Evolutionary conservation across 2,329 filamentous ascomycete species (phyloP).

Genomic region (Remersonia thermophila): DNA sequence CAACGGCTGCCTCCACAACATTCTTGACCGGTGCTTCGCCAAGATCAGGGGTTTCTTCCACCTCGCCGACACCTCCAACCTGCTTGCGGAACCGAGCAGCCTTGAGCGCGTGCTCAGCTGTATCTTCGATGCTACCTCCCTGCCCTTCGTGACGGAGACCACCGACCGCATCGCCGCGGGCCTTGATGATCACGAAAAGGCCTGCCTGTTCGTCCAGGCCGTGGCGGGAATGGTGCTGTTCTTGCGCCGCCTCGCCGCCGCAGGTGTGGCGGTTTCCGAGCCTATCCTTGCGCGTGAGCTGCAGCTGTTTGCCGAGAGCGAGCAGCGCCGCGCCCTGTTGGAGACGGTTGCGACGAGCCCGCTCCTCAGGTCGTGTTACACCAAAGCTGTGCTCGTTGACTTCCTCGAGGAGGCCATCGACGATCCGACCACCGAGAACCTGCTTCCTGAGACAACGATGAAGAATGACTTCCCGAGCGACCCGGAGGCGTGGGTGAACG

Average conservation of each 20-base stretch:
- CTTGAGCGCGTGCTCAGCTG: slow-evolving; percentile 20
- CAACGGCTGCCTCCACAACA: slow-evolving; percentile 18
- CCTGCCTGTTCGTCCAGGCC: slow-evolving; percentile 24
- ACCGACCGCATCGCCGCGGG: slow-evolving; percentile 18
- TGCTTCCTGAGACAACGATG: slow-evolving; percentile 11
- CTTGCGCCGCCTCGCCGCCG: slow-evolving; percentile 16
- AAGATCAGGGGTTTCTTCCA: slow-evolving; percentile 16
- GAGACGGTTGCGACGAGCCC: slow-evolving; percentile 21
- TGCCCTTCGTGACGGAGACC: slow-evolving; percentile 22
- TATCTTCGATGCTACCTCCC: slow-evolving; percentile 23
- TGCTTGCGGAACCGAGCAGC: slow-evolving; percentile 15
- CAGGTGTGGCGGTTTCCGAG: slow-evolving; percentile 11
- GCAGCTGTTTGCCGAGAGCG: slow-evolving; percentile 20
- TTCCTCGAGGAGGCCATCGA: slow-evolving; percentile 23
- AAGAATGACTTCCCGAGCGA: slow-evolving; percentile 17
- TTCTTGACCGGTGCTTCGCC: slow-evolving; percentile 17
- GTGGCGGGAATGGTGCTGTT: slow-evolving; percentile 24
- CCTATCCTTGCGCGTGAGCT: slow-evolving; percentile 20
- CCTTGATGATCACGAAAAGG: slow-evolving; percentile 23
- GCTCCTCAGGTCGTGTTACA: slow-evolving; percentile 23
- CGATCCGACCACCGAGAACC: slow-evolving; percentile 9
- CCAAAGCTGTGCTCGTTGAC: slow-evolving; percentile 21
- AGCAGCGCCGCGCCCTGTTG: slow-evolving; percentile 20
- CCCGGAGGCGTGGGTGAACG: slow-evolving; percentile 19
- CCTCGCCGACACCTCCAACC: slow-evolving; percentile 10